Evolutionary conservation across 768 basidiomycete species (phyloP), one percentile per base, ranked within the genome.

Genomic region (Nevesoporus exiguus): DNA sequence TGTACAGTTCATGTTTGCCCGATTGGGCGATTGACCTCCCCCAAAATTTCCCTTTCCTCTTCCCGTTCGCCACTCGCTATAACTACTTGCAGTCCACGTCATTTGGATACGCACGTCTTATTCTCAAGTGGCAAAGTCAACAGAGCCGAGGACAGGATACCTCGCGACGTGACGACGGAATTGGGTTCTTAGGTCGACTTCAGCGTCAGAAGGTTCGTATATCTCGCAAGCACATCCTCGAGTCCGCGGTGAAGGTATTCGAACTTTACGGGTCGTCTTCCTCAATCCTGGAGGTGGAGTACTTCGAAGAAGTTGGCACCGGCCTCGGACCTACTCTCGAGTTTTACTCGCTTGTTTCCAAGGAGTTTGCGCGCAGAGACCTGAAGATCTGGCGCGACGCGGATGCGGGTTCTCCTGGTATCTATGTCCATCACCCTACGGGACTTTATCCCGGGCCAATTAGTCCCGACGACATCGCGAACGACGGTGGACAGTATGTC

Each of bases 301-400:
- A 98, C 74, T 98, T 98, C 65, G 93, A 97, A 66, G 97, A 99
- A 76, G 95, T 98, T 45, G 97, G 97, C 19, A 98, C 96, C 8
- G 97, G 97, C 19, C 76, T 99, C 11, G 97, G 97, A 3, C 97
- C 97, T 7, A 98, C 97, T 24, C 79, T 98, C 22, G 97, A 99
- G 73, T 99, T 99, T 74, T 99, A 98, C 71, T 90, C 95, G n/a
- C 74, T 98, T 47, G 97, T 94, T 8, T 96, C 92, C 40, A 90
- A 86, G 63, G 97, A 98, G 71, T 98, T 98, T 69, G 93, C 93
- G 0, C 77, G 91, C 50, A 83, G 87, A 62, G 85, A 90, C 55
- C 74, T 98, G 61, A 89, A 90, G 72, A 80, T 98, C 29, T 98
- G 97, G 97, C 80, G 93, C 54, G 92, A 93, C 64, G 84, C 85